These are phyloP conservation scores for Stipa capillata DNA, from an alignment of 176 grass and related monocot species.

Conservation along the genomic window DNA sequence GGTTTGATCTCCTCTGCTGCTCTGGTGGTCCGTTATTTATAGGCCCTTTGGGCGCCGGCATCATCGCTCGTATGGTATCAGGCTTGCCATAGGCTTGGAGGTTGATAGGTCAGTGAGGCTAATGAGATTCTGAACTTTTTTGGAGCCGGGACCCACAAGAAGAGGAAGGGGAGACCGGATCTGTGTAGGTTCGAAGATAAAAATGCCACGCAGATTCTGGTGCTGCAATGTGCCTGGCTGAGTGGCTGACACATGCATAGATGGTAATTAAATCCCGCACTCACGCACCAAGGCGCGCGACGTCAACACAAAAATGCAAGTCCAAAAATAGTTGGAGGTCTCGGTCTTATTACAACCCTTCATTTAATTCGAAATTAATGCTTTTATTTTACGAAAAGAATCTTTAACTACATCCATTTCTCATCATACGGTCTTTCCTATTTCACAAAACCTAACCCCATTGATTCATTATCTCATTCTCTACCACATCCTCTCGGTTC, in stretches of 20 bases:
- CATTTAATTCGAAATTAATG: no score
- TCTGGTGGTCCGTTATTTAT: slow-evolving; percentile 37
- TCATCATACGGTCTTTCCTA: no score
- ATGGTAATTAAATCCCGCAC: background rate
- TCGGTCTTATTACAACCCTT: no score
- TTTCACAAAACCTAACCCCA: no score
- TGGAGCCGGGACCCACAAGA: background rate
- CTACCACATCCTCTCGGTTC: no score
- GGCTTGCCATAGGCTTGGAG: background rate
- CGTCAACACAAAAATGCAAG: background rate
- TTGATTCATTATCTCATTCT: no score
- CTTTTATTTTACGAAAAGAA: no score
- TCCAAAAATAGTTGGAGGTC: no score
- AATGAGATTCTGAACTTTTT: background rate
- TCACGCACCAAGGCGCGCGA: no score
- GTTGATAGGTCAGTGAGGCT: background rate
- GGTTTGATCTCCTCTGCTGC: slow-evolving; percentile 15
- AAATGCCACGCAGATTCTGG: background rate
- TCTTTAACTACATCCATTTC: no score
- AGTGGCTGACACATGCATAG: background rate
- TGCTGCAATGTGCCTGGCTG: background rate
- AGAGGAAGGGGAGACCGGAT: background rate
- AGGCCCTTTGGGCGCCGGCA: background rate
- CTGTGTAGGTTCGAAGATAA: background rate
- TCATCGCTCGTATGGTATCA: background rate